These are phyloP conservation scores for Orbilia ellipsospora DNA, from an alignment of 2,329 filamentous ascomycete genomes.

Conservation along the genomic window DNA sequence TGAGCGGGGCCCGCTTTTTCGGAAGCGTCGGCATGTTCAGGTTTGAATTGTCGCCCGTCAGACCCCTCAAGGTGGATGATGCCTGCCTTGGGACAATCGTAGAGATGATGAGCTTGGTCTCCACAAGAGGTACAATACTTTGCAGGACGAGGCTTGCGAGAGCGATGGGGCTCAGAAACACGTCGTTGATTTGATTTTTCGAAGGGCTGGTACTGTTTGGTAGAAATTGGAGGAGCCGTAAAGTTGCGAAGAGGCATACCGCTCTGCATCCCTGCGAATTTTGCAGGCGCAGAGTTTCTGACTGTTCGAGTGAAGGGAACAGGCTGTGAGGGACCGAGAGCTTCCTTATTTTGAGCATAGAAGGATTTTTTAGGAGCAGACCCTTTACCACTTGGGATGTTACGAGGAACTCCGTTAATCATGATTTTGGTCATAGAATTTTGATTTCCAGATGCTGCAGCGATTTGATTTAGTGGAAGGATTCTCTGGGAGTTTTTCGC, in stretches of 20 bases:
- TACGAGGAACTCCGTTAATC: conserved; percentile 42
- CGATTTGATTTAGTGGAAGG: background rate
- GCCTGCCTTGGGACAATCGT: conserved; percentile 28
- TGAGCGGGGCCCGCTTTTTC: background rate
- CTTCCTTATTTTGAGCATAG: background rate
- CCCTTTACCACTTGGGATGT: conserved; percentile 38
- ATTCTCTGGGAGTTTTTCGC: no score
- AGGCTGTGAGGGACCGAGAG: conserved; percentile 19
- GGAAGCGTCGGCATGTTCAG: conserved; percentile 6
- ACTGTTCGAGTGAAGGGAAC: conserved; percentile 3
- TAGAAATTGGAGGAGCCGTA: background rate
- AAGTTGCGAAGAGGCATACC: background rate
- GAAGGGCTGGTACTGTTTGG: no score
- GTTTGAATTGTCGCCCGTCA: conserved; percentile 12
- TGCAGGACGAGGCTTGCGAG: conserved; percentile 14
- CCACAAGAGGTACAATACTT: conserved; percentile 35
- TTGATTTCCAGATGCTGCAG: background rate
- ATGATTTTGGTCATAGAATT: conserved; percentile 14
- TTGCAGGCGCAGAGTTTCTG: conserved; percentile 24
- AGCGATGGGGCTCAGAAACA: background rate
- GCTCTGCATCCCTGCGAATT: conserved; percentile 14
- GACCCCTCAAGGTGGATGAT: conserved; percentile 2
- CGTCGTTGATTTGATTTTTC: no score
- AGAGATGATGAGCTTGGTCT: conserved; percentile 10
- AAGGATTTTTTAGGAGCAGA: conserved; percentile 14